Evolutionary conservation across 2,329 filamentous ascomycete species (phyloP).

Genomic region (Xylariales sp.): DNA sequence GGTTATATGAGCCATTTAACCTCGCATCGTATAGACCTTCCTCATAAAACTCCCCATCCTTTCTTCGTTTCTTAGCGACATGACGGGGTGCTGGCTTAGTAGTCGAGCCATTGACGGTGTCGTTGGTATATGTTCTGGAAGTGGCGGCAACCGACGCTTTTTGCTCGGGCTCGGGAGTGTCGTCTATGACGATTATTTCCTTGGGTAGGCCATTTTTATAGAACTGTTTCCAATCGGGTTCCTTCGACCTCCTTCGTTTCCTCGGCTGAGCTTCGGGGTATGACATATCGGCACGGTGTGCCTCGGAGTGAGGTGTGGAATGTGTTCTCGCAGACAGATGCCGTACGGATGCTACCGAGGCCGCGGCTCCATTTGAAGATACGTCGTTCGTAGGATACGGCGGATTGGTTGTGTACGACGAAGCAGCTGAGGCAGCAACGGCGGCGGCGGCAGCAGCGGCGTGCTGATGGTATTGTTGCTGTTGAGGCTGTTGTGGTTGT

Average conservation of each 20-base stretch:
- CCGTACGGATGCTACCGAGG: conserved; percentile 50
- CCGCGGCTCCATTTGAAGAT: conserved; percentile 53
- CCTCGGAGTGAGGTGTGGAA: conserved; percentile 51
- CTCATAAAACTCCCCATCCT: conserved; percentile 68
- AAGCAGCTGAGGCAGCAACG: conserved; percentile 38
- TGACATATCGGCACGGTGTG: conserved; percentile 53
- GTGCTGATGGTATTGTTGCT: conserved; percentile 20
- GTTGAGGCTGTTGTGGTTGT: conserved; percentile 35
- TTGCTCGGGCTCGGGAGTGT: conserved; percentile 71
- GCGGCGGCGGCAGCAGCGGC: background rate
- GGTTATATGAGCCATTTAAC: conserved; percentile 75
- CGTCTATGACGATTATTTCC: conserved; percentile 86
- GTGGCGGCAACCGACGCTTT: conserved; percentile 48
- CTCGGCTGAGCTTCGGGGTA: conserved; percentile 51
- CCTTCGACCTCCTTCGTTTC: conserved; percentile 69
- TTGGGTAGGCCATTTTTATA: conserved; percentile 86
- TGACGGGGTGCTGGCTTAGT: conserved; percentile 55
- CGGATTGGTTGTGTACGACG: conserved; percentile 47
- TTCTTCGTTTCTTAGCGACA: conserved; percentile 80
- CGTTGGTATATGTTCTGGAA: conserved; percentile 54
- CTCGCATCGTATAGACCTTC: conserved; percentile 78
- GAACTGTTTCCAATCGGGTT: conserved; percentile 82
- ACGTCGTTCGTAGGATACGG: conserved; percentile 41
- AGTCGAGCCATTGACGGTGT: conserved; percentile 48
- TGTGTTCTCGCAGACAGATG: conserved; percentile 50